Base-by-base conservation (phyloP, 2,329 filamentous ascomycete genomes). In the Tolypocladium album region DNA sequence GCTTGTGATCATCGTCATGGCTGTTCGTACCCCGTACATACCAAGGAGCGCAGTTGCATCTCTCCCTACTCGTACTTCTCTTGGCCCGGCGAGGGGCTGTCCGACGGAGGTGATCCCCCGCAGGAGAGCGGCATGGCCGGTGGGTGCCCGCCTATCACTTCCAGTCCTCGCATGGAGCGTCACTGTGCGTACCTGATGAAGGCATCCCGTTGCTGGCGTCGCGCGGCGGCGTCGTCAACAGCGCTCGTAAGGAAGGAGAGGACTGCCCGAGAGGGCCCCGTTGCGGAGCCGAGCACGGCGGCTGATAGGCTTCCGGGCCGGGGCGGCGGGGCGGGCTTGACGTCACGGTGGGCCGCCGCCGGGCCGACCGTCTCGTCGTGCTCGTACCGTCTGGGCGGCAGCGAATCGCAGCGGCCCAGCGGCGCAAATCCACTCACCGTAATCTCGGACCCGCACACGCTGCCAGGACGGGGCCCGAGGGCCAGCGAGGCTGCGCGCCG, bases 251-350 rank as follows among this genome's bases (percentile, higher is more conserved):
- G 17, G 27, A 3, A 17, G 27, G 34, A n/a, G 27, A 34, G 27
- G 4, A n/a, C 20, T 2, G 27, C 55, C 39, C 55, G 24, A 61
- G 47, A 22, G 4, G 36, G 56, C 60, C 58, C 59, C 55, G 15
- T 20, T 57, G 64, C 62, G 71, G 69, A 65, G 63, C 66, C 68
- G 67, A 56, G 47, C 55, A 58, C 63, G 59, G 64, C 62, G 69
- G 63, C 62, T 68, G 66, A 71, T 71, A 71, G 68, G 65, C 45
- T 58, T 64, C 64, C 64, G 62, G 60, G 59, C 66, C 64, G 64
- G 65, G 57, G 42, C 58, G 62, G 50, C 53, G 62, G 62, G 57
- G 22, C 50, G 34, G 27, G 0, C 12, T 63, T 72, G 69, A 73
- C 70, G 71, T 73, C 71, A 73, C 57, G 39, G 60, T 64, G 62